phyloP scores from a whole-genome alignment of 2,329 filamentous ascomycete species.

The Colletotrichum filicis region DNA sequence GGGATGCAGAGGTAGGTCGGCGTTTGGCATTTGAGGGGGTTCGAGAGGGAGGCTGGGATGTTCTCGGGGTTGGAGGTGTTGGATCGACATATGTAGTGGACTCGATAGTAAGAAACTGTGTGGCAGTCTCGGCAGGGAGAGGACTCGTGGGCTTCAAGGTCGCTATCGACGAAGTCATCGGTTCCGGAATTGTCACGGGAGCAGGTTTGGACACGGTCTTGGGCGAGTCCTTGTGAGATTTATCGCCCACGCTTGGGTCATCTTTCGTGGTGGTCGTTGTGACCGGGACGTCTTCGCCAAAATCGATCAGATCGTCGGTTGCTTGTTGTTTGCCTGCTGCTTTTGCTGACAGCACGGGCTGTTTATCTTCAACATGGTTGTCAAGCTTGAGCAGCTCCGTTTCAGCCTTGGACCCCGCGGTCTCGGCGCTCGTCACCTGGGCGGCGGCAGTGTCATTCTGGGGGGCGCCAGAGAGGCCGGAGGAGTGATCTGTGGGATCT shows the following conservation, averaged over 20 bases:
- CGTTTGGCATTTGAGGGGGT: constrained; percentile 65
- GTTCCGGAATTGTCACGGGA: constrained; percentile 37
- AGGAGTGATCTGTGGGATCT: constrained; percentile 19
- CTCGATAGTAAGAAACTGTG: constrained; percentile 60
- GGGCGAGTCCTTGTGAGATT: constrained; percentile 1
- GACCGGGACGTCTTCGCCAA: constrained; percentile 22
- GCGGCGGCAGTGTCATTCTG: constrained; percentile 29
- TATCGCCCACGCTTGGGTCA: neutral
- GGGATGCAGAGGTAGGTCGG: constrained; percentile 58
- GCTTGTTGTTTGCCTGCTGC: constrained; percentile 29
- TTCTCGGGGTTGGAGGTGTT: constrained; percentile 65
- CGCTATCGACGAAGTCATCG: constrained; percentile 58
- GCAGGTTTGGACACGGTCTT: neutral
- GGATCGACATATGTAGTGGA: constrained; percentile 65
- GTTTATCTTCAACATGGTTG: neutral
- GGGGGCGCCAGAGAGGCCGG: constrained; percentile 28
- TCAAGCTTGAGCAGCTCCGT: constrained; percentile 17
- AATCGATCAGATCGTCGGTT: constrained; percentile 33
- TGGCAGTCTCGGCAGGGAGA: constrained; percentile 47
- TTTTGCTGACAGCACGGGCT: constrained; percentile 22
- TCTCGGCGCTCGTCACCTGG: constrained; percentile 36
- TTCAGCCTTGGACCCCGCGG: constrained; percentile 34
- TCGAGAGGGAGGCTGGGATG: constrained; percentile 68
- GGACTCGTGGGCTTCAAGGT: constrained; percentile 60
- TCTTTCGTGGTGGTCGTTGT: neutral